phyloP scores from a whole-genome alignment of 108 stramenopile genomes.

The Seminavis robusta region DNA sequence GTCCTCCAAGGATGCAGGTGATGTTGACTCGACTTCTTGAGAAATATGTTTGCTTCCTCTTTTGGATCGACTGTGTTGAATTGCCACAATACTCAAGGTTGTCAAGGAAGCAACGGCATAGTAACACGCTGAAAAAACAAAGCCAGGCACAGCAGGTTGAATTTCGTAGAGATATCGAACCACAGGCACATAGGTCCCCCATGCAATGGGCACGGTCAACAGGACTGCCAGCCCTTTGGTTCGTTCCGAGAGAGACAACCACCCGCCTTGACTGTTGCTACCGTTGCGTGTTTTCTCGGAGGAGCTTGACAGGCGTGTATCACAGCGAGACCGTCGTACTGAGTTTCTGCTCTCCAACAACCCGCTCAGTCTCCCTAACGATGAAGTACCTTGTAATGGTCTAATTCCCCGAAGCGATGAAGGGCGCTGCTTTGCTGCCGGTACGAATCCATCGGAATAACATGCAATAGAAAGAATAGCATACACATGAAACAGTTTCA shows the following conservation, averaged over 20 bases:
- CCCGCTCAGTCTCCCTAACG: no score
- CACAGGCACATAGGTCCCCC: slow-evolving; percentile 86
- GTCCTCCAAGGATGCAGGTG: background rate
- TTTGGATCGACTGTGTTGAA: background rate
- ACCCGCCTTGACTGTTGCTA: no score
- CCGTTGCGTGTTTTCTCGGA: no score
- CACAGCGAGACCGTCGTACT: no score
- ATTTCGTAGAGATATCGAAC: slow-evolving; percentile 70
- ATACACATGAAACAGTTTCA: no score
- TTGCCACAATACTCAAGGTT: slow-evolving; percentile 9
- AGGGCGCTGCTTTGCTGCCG: no score
- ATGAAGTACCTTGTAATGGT: no score
- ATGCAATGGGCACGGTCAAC: slow-evolving; percentile 73
- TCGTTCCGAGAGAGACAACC: slow-evolving; percentile 15
- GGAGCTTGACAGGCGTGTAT: no score
- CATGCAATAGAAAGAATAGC: no score
- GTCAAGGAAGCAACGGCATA: slow-evolving; percentile 57
- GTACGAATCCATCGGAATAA: no score
- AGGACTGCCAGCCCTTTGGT: slow-evolving; percentile 58
- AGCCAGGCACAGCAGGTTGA: slow-evolving; percentile 75
- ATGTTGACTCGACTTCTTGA: background rate
- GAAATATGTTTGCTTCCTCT: background rate
- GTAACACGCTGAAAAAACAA: slow-evolving; percentile 85
- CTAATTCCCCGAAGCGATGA: no score
- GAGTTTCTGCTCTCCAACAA: no score